Evolutionary conservation across 352 stramenopile species (phyloP), one percentile per base, ranked within the genome.

Genomic region (Globisporangium paddicum): DNA sequence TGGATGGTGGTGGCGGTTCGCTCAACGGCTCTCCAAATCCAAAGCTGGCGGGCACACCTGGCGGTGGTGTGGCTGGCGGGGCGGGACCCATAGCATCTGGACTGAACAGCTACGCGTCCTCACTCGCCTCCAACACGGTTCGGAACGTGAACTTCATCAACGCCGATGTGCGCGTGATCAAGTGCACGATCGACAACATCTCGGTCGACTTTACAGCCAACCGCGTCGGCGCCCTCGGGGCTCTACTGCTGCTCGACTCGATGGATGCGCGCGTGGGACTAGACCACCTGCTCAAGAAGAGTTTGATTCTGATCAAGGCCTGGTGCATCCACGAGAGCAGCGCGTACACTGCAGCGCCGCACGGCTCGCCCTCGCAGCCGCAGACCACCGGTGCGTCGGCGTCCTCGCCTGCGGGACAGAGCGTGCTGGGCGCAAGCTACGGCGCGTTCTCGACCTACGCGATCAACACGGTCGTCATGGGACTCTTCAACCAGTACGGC

Each of bases 81-180:
- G n/a, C n/a, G n/a, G n/a, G n/a, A n/a, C n/a, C n/a, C 5, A 7
- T 25, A 2, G 19, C 40, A 0, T 18, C 62, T 13, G 47, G 47
- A 25, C 14, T 41, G 26, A 58, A 49, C 19, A 49, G 50, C 18
- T 45, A 19, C 19, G 10, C 41, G 7, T 26, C 37, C 19, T 47
- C 34, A 40, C 19, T 45, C 25, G 28, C 40, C 13, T 54, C 55
- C 21, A 57, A 89, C 55, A 89, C 80, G 1, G 85, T 94, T 28
- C 85, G 85, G 51, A 97, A 97, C 52, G 88, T 97, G 51, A 96
- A 72, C 30, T 94, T 96, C 64, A 83, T 96, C 49, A 96, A 96
- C 58, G 84, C 86, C 2, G 86, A 96, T 53, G 83, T 95, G 44
- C 80, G 86, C 16, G 82, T 93, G 13, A 84, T 97, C 60, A 96